phyloP scores from a whole-genome alignment of 139 green algal genomes.

The Eudorina sp. region DNA sequence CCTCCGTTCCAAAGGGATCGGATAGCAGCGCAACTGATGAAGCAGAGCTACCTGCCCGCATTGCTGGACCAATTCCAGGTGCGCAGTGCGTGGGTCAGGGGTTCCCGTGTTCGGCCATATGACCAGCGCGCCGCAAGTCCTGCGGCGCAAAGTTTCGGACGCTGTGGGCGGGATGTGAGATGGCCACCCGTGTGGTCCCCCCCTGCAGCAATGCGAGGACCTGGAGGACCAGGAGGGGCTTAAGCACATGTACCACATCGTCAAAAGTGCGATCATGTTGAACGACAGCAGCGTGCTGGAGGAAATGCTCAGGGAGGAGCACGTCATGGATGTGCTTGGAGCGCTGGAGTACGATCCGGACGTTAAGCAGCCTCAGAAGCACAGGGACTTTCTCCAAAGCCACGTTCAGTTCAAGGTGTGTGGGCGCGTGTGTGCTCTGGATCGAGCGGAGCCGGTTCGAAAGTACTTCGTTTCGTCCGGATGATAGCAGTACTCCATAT shows the following conservation, averaged over 20 bases:
- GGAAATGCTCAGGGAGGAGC: slow-evolving; percentile 85
- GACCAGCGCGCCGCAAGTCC: no score
- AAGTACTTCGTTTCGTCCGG: no score
- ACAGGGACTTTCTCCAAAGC: slow-evolving; percentile 83
- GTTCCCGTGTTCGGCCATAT: no score
- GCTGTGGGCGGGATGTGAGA: no score
- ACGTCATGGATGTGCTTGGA: slow-evolving; percentile 93
- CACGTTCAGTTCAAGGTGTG: slow-evolving; percentile 65
- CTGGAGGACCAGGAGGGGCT: slow-evolving; percentile 91
- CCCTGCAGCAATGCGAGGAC: slow-evolving; percentile 88
- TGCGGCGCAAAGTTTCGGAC: not conserved
- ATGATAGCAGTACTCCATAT: no score
- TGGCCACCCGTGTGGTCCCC: no score
- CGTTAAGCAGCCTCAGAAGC: slow-evolving; percentile 73
- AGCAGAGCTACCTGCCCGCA: slow-evolving; percentile 72
- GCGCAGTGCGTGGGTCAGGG: not conserved
- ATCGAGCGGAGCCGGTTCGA: not conserved
- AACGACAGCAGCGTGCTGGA: slow-evolving; percentile 94
- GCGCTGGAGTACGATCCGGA: slow-evolving; percentile 95
- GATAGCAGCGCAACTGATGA: slow-evolving; percentile 77
- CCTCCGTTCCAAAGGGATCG: slow-evolving; percentile 83
- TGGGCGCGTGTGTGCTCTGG: not conserved
- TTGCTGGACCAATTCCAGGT: slow-evolving; percentile 93
- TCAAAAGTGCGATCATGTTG: slow-evolving; percentile 90
- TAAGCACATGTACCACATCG: slow-evolving; percentile 78